Conservation (phyloP, 2,329 filamentous ascomycete species). For the Fusarium dlaminii region DNA sequence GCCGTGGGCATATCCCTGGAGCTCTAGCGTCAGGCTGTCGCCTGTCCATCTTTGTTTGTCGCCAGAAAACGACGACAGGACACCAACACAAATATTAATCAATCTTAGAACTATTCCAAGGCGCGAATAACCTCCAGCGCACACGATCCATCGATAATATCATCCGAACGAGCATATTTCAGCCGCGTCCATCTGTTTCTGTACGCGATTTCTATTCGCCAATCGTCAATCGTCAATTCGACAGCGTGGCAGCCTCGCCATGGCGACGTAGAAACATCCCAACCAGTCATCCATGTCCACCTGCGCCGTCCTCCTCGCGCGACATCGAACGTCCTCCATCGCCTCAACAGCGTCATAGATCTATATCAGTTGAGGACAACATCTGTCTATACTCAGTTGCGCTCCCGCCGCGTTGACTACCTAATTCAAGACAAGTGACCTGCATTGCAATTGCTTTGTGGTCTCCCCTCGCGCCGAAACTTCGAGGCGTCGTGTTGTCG, state of each 20-base stretch:
- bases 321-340: constrained; percentile 38
- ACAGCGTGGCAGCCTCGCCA: constrained; percentile 44
- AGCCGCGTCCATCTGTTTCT: constrained; percentile 1
- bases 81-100: constrained; percentile 30
- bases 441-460: constrained; percentile 33
- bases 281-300: constrained; percentile 43
- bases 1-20: constrained; percentile 29
- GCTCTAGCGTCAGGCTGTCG: constrained; percentile 37
- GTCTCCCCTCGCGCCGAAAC: constrained; percentile 30
- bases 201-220: constrained; percentile 22
- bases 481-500: constrained; percentile 28
- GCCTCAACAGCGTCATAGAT: neutral
- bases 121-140: constrained; percentile 19
- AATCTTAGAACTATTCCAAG: constrained; percentile 29
- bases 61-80: constrained; percentile 38
- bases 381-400: neutral
- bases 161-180: neutral
- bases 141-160: constrained; percentile 18
- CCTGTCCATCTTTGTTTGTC: constrained; percentile 37
- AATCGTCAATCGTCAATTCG: constrained; percentile 39
- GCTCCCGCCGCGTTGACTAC: constrained; percentile 36
- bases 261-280: constrained; percentile 41
- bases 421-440: constrained; percentile 30
- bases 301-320: constrained; percentile 42
- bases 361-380: constrained; percentile 5